These are phyloP conservation scores for Populus tomentosa DNA, from an alignment of 441 rosid genomes.

Conservation along the genomic window DNA sequence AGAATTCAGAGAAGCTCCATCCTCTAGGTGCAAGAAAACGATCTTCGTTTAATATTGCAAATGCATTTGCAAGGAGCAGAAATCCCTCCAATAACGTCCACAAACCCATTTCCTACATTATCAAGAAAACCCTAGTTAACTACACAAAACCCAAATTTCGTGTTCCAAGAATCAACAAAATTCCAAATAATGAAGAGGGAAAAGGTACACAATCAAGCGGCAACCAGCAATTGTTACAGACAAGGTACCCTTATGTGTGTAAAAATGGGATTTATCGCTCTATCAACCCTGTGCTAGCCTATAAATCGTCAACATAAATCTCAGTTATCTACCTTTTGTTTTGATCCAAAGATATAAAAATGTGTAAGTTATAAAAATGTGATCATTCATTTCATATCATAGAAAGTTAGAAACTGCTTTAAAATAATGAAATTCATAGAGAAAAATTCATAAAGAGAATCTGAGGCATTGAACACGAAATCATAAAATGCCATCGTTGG, in stretches of 20 bases:
- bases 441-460: neutral
- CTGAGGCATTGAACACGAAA: neutral
- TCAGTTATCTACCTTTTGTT: neutral
- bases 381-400: neutral
- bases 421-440: neutral
- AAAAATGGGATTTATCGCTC: neutral
- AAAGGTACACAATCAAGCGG: neutral
- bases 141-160: neutral
- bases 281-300: neutral
- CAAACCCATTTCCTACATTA: constrained; percentile 60
- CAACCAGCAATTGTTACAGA: neutral
- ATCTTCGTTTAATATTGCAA: constrained; percentile 94
- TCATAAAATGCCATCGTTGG: neutral
- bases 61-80: constrained; percentile 83
- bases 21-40: constrained; percentile 85
- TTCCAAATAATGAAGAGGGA: neutral
- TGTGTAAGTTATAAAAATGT: neutral
- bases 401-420: neutral
- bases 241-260: neutral
- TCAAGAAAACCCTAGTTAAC: neutral
- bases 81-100: constrained; percentile 85
- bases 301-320: neutral
- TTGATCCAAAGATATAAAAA: neutral
- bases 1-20: constrained; percentile 77
- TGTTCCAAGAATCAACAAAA: neutral